Percentiles rank a stretch among this genome's conserved stretches.
Conservation (phyloP, 768 basidiomycete genomes). For the Mycena rosella region DNA sequence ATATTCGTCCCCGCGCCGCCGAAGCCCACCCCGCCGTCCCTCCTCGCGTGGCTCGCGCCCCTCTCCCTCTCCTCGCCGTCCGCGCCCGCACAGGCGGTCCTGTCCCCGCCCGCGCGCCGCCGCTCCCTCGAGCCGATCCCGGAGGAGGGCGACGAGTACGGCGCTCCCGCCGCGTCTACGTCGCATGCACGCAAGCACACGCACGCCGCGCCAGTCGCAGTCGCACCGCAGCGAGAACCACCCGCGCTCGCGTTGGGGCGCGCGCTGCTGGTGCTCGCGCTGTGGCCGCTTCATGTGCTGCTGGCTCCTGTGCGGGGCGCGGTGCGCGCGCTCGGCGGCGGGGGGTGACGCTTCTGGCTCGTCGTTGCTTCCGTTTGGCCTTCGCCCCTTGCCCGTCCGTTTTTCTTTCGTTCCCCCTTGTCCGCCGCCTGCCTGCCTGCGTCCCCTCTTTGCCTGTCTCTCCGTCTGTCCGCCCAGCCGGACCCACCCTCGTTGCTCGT, state of each 20-base stretch:
- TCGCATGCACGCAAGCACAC: too few relatives aligned
- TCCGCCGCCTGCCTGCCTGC: too few relatives aligned
- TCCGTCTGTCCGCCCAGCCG: too few relatives aligned
- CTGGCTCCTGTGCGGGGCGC: constrained; percentile 3
- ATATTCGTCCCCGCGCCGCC: constrained; percentile 22
- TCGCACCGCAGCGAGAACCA: not conserved
- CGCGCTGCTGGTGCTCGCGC: constrained; percentile 4
- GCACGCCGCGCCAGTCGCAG: too few relatives aligned
- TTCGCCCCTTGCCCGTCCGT: too few relatives aligned
- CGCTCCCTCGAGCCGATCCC: constrained; percentile 13
- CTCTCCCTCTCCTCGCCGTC: not conserved
- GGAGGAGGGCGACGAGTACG: constrained; percentile 16
- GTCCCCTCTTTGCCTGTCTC: too few relatives aligned
- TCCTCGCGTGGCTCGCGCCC: not conserved
- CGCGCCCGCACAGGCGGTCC: not conserved
- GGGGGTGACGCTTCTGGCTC: not conserved
- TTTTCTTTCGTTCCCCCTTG: too few relatives aligned
- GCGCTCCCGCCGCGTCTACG: not conserved
- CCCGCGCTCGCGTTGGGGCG: not conserved
- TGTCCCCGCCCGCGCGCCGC: not conserved
- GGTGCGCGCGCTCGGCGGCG: constrained; percentile 2
- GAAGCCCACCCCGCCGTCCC: not conserved
- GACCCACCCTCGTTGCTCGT: too few relatives aligned
- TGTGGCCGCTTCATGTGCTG: constrained; percentile 9
- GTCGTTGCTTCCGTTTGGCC: too few relatives aligned